Percentiles rank a stretch among this genome's conserved stretches.
Evolutionary conservation across 768 basidiomycete species (phyloP).

Genomic region (Coprinopsis cinerea): DNA sequence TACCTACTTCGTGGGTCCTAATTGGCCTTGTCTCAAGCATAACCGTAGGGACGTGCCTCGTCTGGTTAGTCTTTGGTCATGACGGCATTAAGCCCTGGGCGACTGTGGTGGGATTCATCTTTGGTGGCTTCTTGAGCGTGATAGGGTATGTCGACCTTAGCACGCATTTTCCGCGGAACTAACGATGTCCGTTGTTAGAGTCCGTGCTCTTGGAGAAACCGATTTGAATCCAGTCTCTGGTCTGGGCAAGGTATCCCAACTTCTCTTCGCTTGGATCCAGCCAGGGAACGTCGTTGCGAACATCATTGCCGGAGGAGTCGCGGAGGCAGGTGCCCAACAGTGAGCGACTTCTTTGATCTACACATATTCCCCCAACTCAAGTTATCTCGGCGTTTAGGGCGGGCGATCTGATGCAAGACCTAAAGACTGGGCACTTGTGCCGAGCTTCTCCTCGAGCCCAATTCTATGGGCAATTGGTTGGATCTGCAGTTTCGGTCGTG

Average conservation of each 20-base stretch:
- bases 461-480: conserved; percentile 91
- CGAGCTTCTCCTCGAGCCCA: conserved; percentile 89
- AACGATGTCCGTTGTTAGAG: conserved; percentile 38
- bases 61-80: conserved; percentile 85
- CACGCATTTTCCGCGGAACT: conserved; percentile 8
- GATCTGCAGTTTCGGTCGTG: conserved; percentile 80
- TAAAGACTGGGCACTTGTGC: conserved; percentile 94
- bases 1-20: conserved; percentile 75
- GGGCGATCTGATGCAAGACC: conserved; percentile 97
- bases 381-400: conserved; percentile 60
- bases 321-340: conserved; percentile 94
- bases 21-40: conserved; percentile 60
- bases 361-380: not conserved
- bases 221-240: conserved; percentile 92
- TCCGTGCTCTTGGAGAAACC: conserved; percentile 92
- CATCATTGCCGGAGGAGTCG: conserved; percentile 94
- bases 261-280: conserved; percentile 91
- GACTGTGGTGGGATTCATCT: conserved; percentile 73
- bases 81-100: conserved; percentile 97
- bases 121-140: conserved; percentile 81
- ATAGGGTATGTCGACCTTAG: conserved; percentile 58
- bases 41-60: conserved; percentile 64
- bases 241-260: conserved; percentile 89
- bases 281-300: conserved; percentile 97
- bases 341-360: conserved; percentile 25